Conservation (phyloP, 1,284 basidiomycete species). For the Cryptococcus maquisensis region DNA sequence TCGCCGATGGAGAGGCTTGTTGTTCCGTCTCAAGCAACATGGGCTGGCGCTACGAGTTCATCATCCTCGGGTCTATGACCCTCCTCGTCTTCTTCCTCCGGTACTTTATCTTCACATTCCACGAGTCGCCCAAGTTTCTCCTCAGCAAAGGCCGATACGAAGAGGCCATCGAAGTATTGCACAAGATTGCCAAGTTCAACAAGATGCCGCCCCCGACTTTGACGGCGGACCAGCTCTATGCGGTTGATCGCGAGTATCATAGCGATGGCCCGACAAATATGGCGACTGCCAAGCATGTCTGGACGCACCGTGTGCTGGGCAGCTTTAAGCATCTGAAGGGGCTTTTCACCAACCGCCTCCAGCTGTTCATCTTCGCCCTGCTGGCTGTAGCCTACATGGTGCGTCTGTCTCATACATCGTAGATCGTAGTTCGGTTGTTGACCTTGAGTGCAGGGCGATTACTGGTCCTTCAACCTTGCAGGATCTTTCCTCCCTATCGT, state of each 20-base stretch:
- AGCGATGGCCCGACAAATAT: neutral
- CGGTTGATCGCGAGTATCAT: constrained; percentile 30
- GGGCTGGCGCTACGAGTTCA: constrained; percentile 63
- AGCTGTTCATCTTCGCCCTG: constrained; percentile 41
- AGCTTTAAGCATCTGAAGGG: constrained; percentile 40
- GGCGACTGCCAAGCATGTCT: constrained; percentile 19
- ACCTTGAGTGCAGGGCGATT: constrained; percentile 24
- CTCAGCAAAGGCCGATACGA: constrained; percentile 66
- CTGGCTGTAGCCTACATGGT: constrained; percentile 41
- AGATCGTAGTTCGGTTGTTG: neutral
- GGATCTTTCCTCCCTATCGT: constrained; percentile 49
- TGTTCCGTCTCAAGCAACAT: constrained; percentile 52
- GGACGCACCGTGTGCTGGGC: constrained; percentile 21
- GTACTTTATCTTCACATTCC: constrained; percentile 67
- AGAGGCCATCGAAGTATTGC: constrained; percentile 66
- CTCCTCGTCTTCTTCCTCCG: constrained; percentile 57
- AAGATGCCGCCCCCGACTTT: constrained; percentile 39
- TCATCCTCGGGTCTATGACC: constrained; percentile 52
- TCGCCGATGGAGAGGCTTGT: constrained; percentile 51
- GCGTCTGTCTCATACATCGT: neutral
- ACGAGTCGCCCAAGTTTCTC: constrained; percentile 71
- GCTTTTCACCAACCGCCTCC: constrained; percentile 41
- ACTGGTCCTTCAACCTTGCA: constrained; percentile 48
- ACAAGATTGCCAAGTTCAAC: constrained; percentile 67
- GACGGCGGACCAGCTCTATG: constrained; percentile 44